phyloP scores from a whole-genome alignment of 2,329 filamentous ascomycete species.

The Penicillium sp. region DNA sequence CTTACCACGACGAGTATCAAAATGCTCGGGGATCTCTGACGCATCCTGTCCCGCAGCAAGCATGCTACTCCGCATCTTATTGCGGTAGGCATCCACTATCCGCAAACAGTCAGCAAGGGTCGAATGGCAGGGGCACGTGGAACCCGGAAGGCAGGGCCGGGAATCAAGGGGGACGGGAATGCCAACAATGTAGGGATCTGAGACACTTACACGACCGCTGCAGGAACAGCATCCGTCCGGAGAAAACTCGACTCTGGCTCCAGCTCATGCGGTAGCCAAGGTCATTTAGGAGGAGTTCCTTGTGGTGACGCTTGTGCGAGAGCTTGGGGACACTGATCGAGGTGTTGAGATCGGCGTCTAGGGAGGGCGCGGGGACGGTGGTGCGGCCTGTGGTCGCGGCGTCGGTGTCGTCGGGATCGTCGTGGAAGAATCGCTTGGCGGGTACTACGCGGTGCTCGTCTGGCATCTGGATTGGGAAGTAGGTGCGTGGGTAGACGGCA shows the following conservation, averaged over 20 bases:
- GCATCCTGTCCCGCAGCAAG: conserved; percentile 76
- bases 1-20: conserved; percentile 86
- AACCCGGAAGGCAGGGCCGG: conserved; percentile 1
- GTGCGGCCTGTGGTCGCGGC: conserved; percentile 42
- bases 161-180: background rate
- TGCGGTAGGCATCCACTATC: conserved; percentile 88
- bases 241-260: conserved; percentile 91
- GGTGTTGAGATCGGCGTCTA: conserved; percentile 67
- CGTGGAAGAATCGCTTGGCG: conserved; percentile 72
- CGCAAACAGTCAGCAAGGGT: conserved; percentile 9
- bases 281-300: conserved; percentile 90
- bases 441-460: conserved; percentile 71
- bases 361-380: conserved; percentile 61
- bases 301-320: conserved; percentile 68
- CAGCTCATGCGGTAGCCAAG: conserved; percentile 94
- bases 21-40: conserved; percentile 74
- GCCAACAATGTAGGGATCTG: background rate
- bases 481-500: conserved; percentile 86
- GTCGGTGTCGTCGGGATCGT: conserved; percentile 57
- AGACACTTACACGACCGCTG: conserved; percentile 80
- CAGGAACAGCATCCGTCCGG: conserved; percentile 80
- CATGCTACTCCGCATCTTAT: conserved; percentile 84
- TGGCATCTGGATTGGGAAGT: conserved; percentile 92
- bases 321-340: conserved; percentile 76
- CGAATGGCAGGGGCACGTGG: conserved; percentile 8